Base-by-base conservation (phyloP, 176 grass and related monocot species). In the Zoysia pacifica region DNA sequence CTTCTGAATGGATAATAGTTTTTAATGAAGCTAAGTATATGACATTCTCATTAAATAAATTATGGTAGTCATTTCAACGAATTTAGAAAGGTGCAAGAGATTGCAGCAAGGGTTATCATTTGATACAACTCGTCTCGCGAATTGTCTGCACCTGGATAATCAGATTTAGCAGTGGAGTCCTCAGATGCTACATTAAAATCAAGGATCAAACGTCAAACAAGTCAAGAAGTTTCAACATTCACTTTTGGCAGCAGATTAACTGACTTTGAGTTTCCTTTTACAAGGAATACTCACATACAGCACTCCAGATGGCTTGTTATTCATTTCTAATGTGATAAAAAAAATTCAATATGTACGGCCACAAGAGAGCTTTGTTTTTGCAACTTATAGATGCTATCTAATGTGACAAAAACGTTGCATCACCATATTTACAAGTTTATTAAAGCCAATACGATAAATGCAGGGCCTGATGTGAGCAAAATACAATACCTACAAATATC, bases 291-390 rank as follows among this genome's bases (percentile, higher is more conserved):
- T 11, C 1, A 9, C 7, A 53, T 4, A 13, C 51, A 28, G n/a
- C 9, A 60, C 16, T 59, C 18, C 73, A 80, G 73, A n/a, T 35
- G 61, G 19, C 54, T 28, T 28, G 28, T 28, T 28, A 28, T 28
- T 28, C 28, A 28, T 28, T 28, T 28, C 28, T 28, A 28, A 28
- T 28, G 28, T 28, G 28, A 28, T 28, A 54, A 97, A 93, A 66
- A 28, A 28, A 28, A n/a, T n/a, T 28, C 28, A 0, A 28, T 28
- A 28, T 28, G 28, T 28, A 28, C 28, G 28, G 28, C 28, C 28
- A 28, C 28, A 28, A 28, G 28, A 28, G 28, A 28, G 28, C 28
- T 28, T 28, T 28, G 28, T 28, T 28, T 28, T 28, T 28, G 0
- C 28, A 28, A 28, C 28, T 28, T 28, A 28, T 28, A 28, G 28